Percentiles rank a stretch among this genome's conserved stretches.
These are phyloP conservation scores for Vigna hirtella DNA, from an alignment of 306 rosid species.

Conservation along the genomic window DNA sequence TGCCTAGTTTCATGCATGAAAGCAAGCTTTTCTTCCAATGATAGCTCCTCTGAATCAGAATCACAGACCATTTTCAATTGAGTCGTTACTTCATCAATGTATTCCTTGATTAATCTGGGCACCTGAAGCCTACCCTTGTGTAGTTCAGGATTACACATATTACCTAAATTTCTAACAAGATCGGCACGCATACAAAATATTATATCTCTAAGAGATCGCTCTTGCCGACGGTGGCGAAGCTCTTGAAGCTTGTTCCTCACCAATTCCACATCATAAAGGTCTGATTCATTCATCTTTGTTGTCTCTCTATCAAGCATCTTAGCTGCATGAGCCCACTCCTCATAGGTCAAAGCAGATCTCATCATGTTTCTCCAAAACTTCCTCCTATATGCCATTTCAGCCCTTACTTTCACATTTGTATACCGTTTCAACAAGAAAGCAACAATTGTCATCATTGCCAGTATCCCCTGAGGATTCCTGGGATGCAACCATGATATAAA, in stretches of 20 bases:
- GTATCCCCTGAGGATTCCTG: slow-evolving; percentile 89
- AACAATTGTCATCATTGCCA: slow-evolving; percentile 84
- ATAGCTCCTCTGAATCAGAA: slow-evolving; percentile 83
- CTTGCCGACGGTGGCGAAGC: slow-evolving; percentile 82
- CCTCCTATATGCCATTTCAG: slow-evolving; percentile 94
- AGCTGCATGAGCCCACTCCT: slow-evolving; percentile 99
- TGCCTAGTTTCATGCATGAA: slow-evolving; percentile 97
- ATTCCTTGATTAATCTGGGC: slow-evolving; percentile 86
- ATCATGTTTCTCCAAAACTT: slow-evolving; percentile 97
- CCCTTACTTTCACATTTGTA: slow-evolving; percentile 75
- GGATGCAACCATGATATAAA: slow-evolving; percentile 83
- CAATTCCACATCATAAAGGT: slow-evolving; percentile 82
- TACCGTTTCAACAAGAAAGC: slow-evolving; percentile 87
- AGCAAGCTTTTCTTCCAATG: slow-evolving; percentile 87
- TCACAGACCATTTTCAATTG: slow-evolving; percentile 94
- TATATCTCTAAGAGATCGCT: slow-evolving; percentile 83
- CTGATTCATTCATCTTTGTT: slow-evolving; percentile 83
- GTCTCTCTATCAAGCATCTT: slow-evolving; percentile 96
- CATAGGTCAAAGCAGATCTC: slow-evolving; percentile 89
- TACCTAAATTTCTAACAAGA: slow-evolving; percentile 88
- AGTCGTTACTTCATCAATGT: slow-evolving; percentile 83
- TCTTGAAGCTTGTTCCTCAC: slow-evolving; percentile 89
- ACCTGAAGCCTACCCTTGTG: slow-evolving; percentile 93
- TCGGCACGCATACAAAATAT: slow-evolving; percentile 95
- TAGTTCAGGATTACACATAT: slow-evolving; percentile 92